A percentile compares a stretch with the other conserved stretches of the same genome.
Conservation (phyloP, 768 basidiomycete genomes). For the Boletus rufocinnamomeus region DNA sequence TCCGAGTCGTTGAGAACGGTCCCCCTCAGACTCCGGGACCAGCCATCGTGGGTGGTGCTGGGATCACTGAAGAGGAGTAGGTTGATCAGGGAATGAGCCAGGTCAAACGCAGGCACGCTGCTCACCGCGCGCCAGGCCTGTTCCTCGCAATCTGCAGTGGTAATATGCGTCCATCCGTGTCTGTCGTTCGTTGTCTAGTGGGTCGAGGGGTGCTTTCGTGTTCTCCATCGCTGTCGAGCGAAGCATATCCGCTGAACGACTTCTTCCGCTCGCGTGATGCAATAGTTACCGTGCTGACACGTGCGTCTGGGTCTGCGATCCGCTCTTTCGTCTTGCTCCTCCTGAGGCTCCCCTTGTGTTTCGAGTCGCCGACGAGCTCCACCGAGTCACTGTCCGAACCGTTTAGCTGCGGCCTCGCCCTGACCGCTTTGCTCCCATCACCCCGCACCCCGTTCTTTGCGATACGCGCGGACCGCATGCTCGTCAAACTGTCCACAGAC, state of each 20-base stretch:
- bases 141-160: conserved; percentile 27
- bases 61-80: not conserved
- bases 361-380: conserved; percentile 1
- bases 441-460: not conserved
- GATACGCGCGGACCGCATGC: conserved; percentile 10
- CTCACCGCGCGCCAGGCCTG: conserved; percentile 18
- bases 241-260: not conserved
- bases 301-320: not conserved
- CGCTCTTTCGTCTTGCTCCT: conserved; percentile 1
- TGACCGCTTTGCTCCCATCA: not conserved
- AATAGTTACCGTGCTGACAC: not conserved
- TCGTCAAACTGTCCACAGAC: conserved; percentile 29
- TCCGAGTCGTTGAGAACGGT: conserved; percentile 10
- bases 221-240: conserved; percentile 12
- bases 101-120: not conserved
- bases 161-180: not conserved
- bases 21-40: conserved; percentile 16
- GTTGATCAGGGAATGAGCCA: not conserved
- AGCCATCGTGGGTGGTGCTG: not conserved
- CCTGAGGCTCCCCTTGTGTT: not conserved
- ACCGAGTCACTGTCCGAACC: conserved; percentile 9
- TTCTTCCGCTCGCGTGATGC: conserved; percentile 1
- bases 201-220: conserved; percentile 31
- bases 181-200: not conserved
- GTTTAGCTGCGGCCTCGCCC: not conserved